A percentile compares a stretch with the other conserved stretches of the same genome.
Conservation (phyloP, 2,329 filamentous ascomycete species). For the Trichoderma citrinoviride region DNA sequence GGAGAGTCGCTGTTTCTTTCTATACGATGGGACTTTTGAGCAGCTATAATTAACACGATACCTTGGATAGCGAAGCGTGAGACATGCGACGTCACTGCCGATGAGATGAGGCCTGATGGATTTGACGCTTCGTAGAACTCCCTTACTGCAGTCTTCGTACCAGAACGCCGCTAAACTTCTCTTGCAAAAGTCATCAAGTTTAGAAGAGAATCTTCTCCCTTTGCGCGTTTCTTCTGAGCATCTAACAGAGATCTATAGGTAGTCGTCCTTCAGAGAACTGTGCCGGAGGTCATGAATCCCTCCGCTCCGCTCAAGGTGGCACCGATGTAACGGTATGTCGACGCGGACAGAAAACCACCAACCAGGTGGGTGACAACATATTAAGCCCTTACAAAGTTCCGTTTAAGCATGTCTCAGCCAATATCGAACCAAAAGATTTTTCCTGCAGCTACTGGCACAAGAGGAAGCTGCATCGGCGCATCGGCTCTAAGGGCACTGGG, state of each 20-base stretch:
- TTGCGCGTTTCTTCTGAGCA: not conserved
- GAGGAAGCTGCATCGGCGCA: not conserved
- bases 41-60: not conserved
- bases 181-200: too few species aligned
- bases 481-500: not conserved
- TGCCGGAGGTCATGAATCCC: not conserved
- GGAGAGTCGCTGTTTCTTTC: not conserved
- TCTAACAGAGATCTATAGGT: not conserved
- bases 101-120: not conserved
- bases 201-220: not conserved
- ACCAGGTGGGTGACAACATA: not conserved
- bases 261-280: not conserved
- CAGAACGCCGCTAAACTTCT: too few species aligned
- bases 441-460: not conserved
- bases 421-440: not conserved
- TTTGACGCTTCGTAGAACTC: too few species aligned
- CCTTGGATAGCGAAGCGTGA: not conserved
- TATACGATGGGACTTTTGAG: constrained; percentile 13
- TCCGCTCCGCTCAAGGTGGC: constrained; percentile 2
- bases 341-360: not conserved
- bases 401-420: constrained; percentile 16
- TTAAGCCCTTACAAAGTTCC: constrained; percentile 11
- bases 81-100: not conserved
- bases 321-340: constrained; percentile 4
- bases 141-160: too few species aligned